Conservation (phyloP, 2,329 filamentous ascomycete genomes). For the Polytolypa hystricis region DNA sequence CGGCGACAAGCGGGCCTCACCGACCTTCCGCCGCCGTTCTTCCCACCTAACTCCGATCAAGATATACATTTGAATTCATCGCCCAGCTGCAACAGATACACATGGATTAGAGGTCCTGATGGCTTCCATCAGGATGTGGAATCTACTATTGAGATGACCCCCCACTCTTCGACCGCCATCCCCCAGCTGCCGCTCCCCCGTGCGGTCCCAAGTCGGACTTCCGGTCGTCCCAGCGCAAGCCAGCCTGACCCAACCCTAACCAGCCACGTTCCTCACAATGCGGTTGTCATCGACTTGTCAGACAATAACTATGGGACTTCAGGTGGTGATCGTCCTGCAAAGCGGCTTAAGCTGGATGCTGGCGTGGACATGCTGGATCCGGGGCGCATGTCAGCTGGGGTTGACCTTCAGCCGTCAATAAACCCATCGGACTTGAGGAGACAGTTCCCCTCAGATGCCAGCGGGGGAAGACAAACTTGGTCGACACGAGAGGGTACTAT, state of each 20-base stretch:
- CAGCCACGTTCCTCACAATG: constrained; percentile 19
- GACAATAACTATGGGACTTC: constrained; percentile 16
- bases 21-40: too few species aligned
- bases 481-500: constrained; percentile 28
- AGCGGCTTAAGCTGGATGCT: constrained; percentile 27
- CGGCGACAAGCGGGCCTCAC: too few species aligned
- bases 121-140: constrained; percentile 18
- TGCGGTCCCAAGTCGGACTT: constrained; percentile 8
- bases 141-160: constrained; percentile 32
- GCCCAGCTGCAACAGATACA: too few species aligned
- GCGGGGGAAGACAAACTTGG: constrained; percentile 28
- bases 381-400: constrained; percentile 9
- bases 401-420: not conserved
- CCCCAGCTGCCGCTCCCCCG: not conserved
- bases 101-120: constrained; percentile 12
- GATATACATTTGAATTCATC: too few species aligned
- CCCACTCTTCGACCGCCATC: constrained; percentile 23
- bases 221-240: constrained; percentile 16
- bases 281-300: constrained; percentile 30
- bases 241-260: constrained; percentile 18
- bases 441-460: constrained; percentile 19
- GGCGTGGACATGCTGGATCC: constrained; percentile 13
- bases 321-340: constrained; percentile 26
- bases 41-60: too few species aligned
- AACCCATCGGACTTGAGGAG: constrained; percentile 17